A percentile compares a stretch with the other conserved stretches of the same genome.
Evolutionary conservation across 2,329 filamentous ascomycete species (phyloP).

Genomic region (Colletotrichum endophyticum): DNA sequence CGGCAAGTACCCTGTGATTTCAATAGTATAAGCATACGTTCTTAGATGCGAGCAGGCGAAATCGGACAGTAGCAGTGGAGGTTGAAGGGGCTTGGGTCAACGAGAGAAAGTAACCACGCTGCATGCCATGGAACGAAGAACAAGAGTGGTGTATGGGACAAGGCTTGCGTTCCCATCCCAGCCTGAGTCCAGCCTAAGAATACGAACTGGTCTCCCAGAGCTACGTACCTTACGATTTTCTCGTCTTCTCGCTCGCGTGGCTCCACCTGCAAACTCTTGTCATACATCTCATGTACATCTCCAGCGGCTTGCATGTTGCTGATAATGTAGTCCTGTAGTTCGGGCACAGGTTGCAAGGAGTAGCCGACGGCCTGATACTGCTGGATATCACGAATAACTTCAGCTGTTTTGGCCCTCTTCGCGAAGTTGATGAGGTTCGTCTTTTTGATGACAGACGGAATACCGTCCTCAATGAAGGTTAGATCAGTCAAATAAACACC

Average conservation of each 20-base stretch:
- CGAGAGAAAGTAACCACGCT: neutral
- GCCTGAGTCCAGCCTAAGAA: constrained; percentile 27
- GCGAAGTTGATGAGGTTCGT: constrained; percentile 98
- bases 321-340: constrained; percentile 95
- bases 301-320: constrained; percentile 95
- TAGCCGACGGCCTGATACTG: constrained; percentile 99
- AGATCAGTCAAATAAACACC: constrained; percentile 96
- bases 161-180: neutral
- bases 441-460: constrained; percentile 94
- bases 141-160: neutral
- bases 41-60: neutral
- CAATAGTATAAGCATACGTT: constrained; percentile 24
- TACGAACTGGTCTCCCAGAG: constrained; percentile 29
- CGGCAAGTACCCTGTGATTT: constrained; percentile 58
- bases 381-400: constrained; percentile 97
- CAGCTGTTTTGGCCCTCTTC: constrained; percentile 96
- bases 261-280: constrained; percentile 92
- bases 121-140: neutral
- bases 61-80: neutral
- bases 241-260: constrained; percentile 97
- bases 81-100: neutral
- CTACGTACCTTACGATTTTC: constrained; percentile 94
- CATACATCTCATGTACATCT: constrained; percentile 99
- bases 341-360: constrained; percentile 83
- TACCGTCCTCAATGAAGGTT: constrained; percentile 98